Evolutionary conservation across 768 basidiomycete species (phyloP).

Genomic region (Podaxis sp.): DNA sequence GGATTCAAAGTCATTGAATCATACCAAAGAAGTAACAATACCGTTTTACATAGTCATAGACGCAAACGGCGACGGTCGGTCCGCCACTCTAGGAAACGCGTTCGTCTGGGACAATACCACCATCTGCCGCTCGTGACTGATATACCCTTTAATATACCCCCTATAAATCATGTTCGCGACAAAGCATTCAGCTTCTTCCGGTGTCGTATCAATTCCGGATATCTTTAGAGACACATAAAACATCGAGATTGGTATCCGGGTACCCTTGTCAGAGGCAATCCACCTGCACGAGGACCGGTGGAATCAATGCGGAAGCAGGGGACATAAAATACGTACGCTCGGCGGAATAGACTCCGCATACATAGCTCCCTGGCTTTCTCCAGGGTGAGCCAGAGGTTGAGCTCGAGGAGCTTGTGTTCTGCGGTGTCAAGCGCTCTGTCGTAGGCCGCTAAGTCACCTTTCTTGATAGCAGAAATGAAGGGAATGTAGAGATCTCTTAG

Average conservation of each 20-base stretch:
- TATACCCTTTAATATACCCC: conserved; percentile 91
- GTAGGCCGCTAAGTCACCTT: conserved; percentile 76
- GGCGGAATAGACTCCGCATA: conserved; percentile 76
- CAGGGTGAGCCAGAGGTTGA: conserved; percentile 83
- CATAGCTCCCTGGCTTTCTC: conserved; percentile 90
- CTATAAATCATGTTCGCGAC: conserved; percentile 95
- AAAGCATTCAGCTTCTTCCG: conserved; percentile 89
- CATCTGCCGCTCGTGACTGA: conserved; percentile 93
- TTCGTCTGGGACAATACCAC: conserved; percentile 82
- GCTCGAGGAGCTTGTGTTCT: conserved; percentile 76
- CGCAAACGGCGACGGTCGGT: conserved; percentile 55
- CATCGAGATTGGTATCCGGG: conserved; percentile 77
- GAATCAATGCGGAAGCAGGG: background rate
- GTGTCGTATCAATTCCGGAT: conserved; percentile 65
- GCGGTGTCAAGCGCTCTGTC: conserved; percentile 71
- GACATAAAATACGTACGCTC: conserved; percentile 50
- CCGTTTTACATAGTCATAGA: conserved; percentile 29
- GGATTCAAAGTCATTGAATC: background rate
- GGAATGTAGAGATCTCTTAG: conserved; percentile 74
- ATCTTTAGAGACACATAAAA: conserved; percentile 76
- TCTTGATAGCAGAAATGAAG: conserved; percentile 76
- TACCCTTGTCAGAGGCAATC: conserved; percentile 69
- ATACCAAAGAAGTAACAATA: background rate
- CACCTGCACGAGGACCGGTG: conserved; percentile 48
- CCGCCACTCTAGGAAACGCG: conserved; percentile 76